These are phyloP conservation scores for Monilinia vaccinii-corymbosi DNA, from an alignment of 2,329 filamentous ascomycete genomes.

Conservation along the genomic window DNA sequence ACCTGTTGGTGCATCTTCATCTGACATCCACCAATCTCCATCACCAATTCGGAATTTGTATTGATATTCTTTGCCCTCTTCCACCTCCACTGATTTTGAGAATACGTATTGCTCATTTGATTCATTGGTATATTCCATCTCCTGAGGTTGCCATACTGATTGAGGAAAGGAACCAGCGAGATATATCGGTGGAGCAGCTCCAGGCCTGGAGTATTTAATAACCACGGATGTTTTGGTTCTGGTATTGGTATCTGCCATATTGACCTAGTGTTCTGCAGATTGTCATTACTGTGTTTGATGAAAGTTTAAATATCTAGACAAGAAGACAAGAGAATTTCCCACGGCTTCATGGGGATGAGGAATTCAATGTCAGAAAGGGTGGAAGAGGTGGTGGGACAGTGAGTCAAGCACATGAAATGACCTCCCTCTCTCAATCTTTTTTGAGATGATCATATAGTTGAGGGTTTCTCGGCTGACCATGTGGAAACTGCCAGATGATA, in stretches of 20 bases:
- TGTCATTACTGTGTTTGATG: not conserved
- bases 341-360: not conserved
- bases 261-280: not conserved
- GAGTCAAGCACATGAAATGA: too few species aligned
- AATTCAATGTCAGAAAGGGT: not conserved
- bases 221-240: constrained; percentile 9
- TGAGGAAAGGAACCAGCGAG: constrained; percentile 60
- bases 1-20: constrained; percentile 54
- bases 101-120: constrained; percentile 45
- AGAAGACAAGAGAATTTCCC: not conserved
- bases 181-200: constrained; percentile 57
- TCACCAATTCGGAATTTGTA: constrained; percentile 66
- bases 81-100: constrained; percentile 43
- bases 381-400: not conserved
- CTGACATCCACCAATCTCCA: constrained; percentile 61
- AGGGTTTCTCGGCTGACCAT: too few species aligned
- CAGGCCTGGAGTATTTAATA: constrained; percentile 52
- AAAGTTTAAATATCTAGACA: not conserved
- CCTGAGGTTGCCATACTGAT: constrained; percentile 56
- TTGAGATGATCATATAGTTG: too few species aligned
- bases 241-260: constrained; percentile 1
- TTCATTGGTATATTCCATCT: constrained; percentile 50
- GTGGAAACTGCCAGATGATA: not conserved
- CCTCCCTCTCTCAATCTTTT: too few species aligned
- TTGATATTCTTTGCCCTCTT: constrained; percentile 52